These are phyloP conservation scores for Sungouiozyma ichnusensis DNA, from an alignment of 805 yeast genomes.

Conservation along the genomic window DNA sequence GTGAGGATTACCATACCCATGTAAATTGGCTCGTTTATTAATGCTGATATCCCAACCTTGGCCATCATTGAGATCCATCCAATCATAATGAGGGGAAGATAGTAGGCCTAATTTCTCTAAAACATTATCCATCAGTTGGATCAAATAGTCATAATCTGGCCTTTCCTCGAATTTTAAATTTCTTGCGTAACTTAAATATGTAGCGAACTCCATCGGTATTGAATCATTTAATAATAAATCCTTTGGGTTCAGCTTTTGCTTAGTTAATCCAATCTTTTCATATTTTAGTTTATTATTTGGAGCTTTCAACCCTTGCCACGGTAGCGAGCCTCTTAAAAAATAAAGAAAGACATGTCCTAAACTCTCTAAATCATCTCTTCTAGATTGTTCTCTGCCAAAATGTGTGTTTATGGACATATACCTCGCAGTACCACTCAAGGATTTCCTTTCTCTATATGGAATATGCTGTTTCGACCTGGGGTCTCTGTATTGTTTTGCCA, in stretches of 20 bases:
- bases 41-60: slow-evolving; percentile 72
- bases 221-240: slow-evolving; percentile 45
- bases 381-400: slow-evolving; percentile 71
- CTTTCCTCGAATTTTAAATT: slow-evolving; percentile 65
- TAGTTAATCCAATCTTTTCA: slow-evolving; percentile 76
- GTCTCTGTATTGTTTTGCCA: slow-evolving; percentile 79
- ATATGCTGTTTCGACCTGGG: slow-evolving; percentile 73
- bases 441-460: slow-evolving; percentile 71
- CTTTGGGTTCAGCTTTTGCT: slow-evolving; percentile 55
- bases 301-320: slow-evolving; percentile 87
- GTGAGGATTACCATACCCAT: slow-evolving; percentile 70
- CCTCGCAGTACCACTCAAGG: slow-evolving; percentile 76
- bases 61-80: slow-evolving; percentile 74
- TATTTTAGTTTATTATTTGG: slow-evolving; percentile 77
- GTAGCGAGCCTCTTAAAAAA: slow-evolving; percentile 67
- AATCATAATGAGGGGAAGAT: slow-evolving; percentile 64
- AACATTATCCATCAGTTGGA: slow-evolving; percentile 49
- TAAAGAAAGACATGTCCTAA: slow-evolving; percentile 76
- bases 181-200: slow-evolving; percentile 60
- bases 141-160: slow-evolving; percentile 63
- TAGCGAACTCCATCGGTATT: slow-evolving; percentile 64
- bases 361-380: slow-evolving; percentile 76
- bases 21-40: slow-evolving; percentile 68
- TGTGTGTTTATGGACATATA: slow-evolving; percentile 87
- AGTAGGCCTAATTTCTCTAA: slow-evolving; percentile 46